phyloP scores from a whole-genome alignment of 306 rosid genomes.

The Datisca glomerata region DNA sequence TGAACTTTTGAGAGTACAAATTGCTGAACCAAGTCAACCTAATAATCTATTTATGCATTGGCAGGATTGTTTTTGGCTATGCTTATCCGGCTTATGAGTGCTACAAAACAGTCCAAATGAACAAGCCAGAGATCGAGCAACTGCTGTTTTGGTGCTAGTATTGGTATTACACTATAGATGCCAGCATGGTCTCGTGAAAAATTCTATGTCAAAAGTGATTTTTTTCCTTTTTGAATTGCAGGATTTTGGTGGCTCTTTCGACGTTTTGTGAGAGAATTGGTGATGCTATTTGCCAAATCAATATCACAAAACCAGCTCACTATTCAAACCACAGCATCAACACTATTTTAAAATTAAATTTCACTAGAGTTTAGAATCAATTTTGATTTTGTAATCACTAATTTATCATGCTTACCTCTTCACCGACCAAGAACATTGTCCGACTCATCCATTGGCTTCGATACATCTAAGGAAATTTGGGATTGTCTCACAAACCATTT shows the following conservation, averaged over 20 bases:
- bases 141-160: slow-evolving; percentile 92
- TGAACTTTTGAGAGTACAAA: too few relatives aligned
- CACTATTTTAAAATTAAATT: too few relatives aligned
- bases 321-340: too few relatives aligned
- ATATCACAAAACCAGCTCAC: too few relatives aligned
- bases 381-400: too few relatives aligned
- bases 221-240: slow-evolving; percentile 15
- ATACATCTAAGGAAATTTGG: too few relatives aligned
- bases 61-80: slow-evolving; percentile 76
- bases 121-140: slow-evolving; percentile 63
- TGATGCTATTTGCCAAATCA: slow-evolving; percentile 57
- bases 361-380: too few relatives aligned
- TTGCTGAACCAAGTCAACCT: not conserved
- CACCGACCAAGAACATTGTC: too few relatives aligned
- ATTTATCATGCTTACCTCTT: too few relatives aligned
- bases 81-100: slow-evolving; percentile 87
- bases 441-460: too few relatives aligned
- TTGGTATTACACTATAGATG: slow-evolving; percentile 30
- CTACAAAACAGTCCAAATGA: slow-evolving; percentile 67
- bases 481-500: too few relatives aligned
- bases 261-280: slow-evolving; percentile 64
- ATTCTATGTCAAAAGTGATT: not conserved
- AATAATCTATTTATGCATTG: not conserved
- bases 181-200: not conserved
- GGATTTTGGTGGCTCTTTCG: slow-evolving; percentile 81